These are phyloP conservation scores for Plectosphaerella sp. DNA, from an alignment of 2,329 filamentous ascomycete species.

Conservation along the genomic window DNA sequence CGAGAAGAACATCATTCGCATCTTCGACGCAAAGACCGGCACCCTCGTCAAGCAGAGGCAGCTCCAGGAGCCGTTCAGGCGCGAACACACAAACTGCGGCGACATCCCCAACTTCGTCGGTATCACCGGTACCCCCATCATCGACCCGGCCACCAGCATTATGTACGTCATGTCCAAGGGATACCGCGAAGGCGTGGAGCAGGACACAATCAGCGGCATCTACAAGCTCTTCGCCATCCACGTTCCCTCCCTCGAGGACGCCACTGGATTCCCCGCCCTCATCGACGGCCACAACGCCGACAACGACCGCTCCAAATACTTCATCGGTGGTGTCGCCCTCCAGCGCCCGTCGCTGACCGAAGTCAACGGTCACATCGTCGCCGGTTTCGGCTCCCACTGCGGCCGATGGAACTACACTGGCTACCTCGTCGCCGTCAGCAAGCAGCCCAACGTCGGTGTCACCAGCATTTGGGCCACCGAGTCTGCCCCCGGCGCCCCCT, in stretches of 20 bases:
- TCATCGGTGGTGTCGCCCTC: conserved; percentile 38
- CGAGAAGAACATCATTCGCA: conserved; percentile 31
- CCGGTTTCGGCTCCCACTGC: conserved; percentile 42
- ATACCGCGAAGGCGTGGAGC: conserved; percentile 19
- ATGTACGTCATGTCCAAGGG: conserved; percentile 32
- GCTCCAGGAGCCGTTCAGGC: conserved; percentile 32
- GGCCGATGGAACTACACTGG: conserved; percentile 40
- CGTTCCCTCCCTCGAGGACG: conserved; percentile 30
- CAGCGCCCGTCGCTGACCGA: conserved; percentile 33
- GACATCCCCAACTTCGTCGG: conserved; percentile 33
- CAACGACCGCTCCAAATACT: conserved; percentile 37
- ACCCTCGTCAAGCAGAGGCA: conserved; percentile 28
- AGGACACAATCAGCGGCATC: conserved; percentile 25
- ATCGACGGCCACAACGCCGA: conserved; percentile 39
- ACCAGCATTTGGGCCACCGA: conserved; percentile 19
- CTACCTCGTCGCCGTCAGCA: conserved; percentile 24
- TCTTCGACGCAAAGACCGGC: conserved; percentile 34
- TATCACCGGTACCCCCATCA: conserved; percentile 30
- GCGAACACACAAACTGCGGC: conserved; percentile 30
- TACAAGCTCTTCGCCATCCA: conserved; percentile 35
- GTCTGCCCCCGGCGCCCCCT: conserved; percentile 27
- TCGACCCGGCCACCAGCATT: conserved; percentile 26
- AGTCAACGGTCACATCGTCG: conserved; percentile 33
- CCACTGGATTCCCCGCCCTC: conserved; percentile 33
- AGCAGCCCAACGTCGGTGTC: conserved; percentile 22